Evolutionary conservation across 495 filamentous ascomycete genomes (phyloP).

Genomic region (Hamigera avellanea): DNA sequence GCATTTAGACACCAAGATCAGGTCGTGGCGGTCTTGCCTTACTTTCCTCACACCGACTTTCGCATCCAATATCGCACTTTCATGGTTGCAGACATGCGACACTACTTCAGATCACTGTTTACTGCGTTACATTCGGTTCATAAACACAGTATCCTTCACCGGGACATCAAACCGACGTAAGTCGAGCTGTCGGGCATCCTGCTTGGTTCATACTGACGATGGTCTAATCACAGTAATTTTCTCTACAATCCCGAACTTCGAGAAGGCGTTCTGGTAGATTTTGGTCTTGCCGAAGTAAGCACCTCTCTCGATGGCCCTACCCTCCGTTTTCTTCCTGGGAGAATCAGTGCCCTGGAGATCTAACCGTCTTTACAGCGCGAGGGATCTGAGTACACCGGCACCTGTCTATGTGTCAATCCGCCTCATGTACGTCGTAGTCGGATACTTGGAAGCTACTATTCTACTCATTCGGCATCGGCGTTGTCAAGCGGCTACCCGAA

Average conservation of each 20-base stretch:
- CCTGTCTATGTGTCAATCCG: constrained; percentile 30
- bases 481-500: constrained; percentile 65
- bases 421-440: constrained; percentile 25
- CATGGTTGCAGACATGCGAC: constrained; percentile 67
- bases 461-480: constrained; percentile 25
- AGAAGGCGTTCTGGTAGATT: constrained; percentile 89
- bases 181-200: constrained; percentile 1
- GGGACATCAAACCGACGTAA: constrained; percentile 96
- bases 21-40: constrained; percentile 87
- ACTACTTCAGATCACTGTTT: constrained; percentile 86
- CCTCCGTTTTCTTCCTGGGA: background rate
- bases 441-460: constrained; percentile 30
- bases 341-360: constrained; percentile 1
- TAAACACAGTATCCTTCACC: constrained; percentile 71
- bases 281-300: constrained; percentile 74
- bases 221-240: constrained; percentile 54
- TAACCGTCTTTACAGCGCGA: constrained; percentile 18
- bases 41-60: constrained; percentile 93
- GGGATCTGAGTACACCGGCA: constrained; percentile 29
- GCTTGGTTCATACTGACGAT: constrained; percentile 5
- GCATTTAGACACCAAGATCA: constrained; percentile 90
- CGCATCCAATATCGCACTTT: constrained; percentile 88
- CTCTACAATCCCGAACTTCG: constrained; percentile 76
- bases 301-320: background rate
- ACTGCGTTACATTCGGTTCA: constrained; percentile 77